These are phyloP conservation scores for Eucalyptus regnans DNA, from an alignment of 345 rosid genomes.

Conservation along the genomic window DNA sequence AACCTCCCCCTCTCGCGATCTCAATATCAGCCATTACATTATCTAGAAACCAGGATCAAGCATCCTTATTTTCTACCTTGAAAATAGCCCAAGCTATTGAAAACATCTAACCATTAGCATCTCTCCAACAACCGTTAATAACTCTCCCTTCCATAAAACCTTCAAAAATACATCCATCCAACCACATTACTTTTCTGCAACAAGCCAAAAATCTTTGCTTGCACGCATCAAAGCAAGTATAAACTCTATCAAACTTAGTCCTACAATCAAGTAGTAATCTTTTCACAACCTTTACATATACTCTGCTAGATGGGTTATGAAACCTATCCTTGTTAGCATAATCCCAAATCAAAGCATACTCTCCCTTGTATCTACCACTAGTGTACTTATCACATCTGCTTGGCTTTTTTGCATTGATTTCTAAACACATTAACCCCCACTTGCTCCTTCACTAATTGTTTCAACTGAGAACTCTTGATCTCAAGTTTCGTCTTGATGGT, in stretches of 20 bases:
- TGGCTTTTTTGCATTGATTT: neutral
- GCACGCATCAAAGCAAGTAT: neutral
- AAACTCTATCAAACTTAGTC: neutral
- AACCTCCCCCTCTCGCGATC: neutral
- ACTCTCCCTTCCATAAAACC: neutral
- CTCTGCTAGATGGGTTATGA: neutral
- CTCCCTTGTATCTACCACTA: neutral
- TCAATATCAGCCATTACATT: neutral
- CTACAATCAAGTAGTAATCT: neutral
- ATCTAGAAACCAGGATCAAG: too few relatives aligned
- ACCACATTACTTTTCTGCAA: too few relatives aligned
- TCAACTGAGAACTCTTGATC: neutral
- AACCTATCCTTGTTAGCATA: neutral
- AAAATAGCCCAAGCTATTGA: neutral
- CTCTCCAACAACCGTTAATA: neutral
- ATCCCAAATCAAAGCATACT: neutral
- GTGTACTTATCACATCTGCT: fast-evolving
- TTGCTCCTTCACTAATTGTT: neutral
- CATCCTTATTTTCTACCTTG: neutral
- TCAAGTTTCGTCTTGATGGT: neutral
- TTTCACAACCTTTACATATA: too few relatives aligned
- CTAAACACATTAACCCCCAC: too few relatives aligned
- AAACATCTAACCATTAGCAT: neutral
- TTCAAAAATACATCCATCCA: neutral
- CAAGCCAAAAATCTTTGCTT: neutral